phyloP scores from a whole-genome alignment of 2,329 filamentous ascomycete species.

The Paramyrothecium sp. region DNA sequence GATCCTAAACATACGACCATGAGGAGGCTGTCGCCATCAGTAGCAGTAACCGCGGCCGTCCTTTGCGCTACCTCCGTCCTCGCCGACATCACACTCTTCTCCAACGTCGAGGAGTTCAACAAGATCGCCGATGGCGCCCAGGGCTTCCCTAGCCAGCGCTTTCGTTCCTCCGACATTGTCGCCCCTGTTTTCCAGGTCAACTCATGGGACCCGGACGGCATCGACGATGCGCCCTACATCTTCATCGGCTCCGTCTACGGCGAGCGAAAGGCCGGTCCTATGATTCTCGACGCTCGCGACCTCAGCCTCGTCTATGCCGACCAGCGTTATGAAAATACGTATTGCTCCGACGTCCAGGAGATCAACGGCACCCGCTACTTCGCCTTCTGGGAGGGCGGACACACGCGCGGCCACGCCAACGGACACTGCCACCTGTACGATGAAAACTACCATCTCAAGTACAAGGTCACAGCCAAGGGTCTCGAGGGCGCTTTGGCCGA shows the following conservation, averaged over 20 bases:
- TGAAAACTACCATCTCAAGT: conserved; percentile 32
- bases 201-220: conserved; percentile 19
- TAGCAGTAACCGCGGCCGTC: neutral
- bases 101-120: conserved; percentile 24
- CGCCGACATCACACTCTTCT: conserved; percentile 23
- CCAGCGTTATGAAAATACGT: conserved; percentile 24
- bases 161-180: conserved; percentile 27
- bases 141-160: conserved; percentile 28
- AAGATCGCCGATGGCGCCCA: conserved; percentile 18
- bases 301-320: conserved; percentile 37
- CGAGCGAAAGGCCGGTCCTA: conserved; percentile 23
- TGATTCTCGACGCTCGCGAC: conserved; percentile 32
- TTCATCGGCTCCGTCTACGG: conserved; percentile 27
- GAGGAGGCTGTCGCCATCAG: neutral
- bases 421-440: conserved; percentile 29
- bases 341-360: conserved; percentile 23
- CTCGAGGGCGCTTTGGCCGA: conserved; percentile 31
- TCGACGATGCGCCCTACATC: conserved; percentile 27
- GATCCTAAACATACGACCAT: neutral
- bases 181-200: conserved; percentile 33
- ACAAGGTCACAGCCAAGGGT: conserved; percentile 34
- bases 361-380: conserved; percentile 28
- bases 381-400: conserved; percentile 32
- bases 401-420: conserved; percentile 22
- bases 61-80: conserved; percentile 8